Base-by-base conservation (phyloP, 345 rosid species). In the Citrus cavaleriei region DNA sequence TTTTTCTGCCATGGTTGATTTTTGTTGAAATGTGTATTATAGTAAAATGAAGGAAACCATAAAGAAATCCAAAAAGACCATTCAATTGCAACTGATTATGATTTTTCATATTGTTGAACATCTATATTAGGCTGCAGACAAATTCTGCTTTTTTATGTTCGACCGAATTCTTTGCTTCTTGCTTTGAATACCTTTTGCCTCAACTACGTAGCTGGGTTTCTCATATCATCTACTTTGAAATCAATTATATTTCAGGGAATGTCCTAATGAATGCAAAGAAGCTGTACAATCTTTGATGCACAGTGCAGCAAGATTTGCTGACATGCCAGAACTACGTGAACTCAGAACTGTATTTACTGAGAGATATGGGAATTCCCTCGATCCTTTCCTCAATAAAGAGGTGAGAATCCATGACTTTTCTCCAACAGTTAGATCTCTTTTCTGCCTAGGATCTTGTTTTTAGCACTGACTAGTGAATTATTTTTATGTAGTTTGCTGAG, bases 241-340 rank as follows among this genome's bases (percentile, higher is more conserved):
- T 51, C 60, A 68, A 27, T 75, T 61, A 3, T 64, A 72, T 57
- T 66, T n/a, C 84, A 95, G 98, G 75, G 95, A 91, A 77, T 93
- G 97, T 65, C 99, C 98, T 37, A 90, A 86, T 59, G 98, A 91
- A 69, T 94, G 99, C 84, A 84, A 76, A 78, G 95, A 91, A 83
- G 94, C 98, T 65, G 83, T 89, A 25, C 80, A 93, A 18, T 91
- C 97, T 68, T 86, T 96, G 67, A 80, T 87, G 51, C 88, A 90
- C 51, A 97, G 98, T n/a, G 96, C 99, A 14, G 97, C 99, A 61
- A 87, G 98, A 86, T 86, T 94, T 82, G 85, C 95, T 61, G 93
- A 92, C 81, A 85, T 92, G 77, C 98, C 96, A 1, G 98, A 94
- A 82, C 86, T 92, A 16, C 92, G 95, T 7, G 88, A 93, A 16